Conservation (phyloP, 2,329 filamentous ascomycete species). For the Cladophialophora psammophila region DNA sequence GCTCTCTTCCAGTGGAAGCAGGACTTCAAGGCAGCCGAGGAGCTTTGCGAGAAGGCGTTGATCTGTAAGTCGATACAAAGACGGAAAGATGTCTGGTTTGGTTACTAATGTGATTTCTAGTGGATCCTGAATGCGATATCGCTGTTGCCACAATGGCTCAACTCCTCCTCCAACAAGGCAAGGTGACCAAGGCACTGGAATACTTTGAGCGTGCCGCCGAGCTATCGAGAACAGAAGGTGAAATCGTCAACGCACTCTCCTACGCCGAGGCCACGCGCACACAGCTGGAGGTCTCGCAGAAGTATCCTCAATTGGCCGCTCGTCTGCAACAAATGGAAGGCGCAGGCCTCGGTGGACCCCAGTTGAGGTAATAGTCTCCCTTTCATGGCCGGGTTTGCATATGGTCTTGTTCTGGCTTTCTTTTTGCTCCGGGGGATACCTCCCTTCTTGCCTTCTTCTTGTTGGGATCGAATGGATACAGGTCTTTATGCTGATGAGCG, state of each 20-base stretch:
- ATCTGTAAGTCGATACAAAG: slow-evolving; percentile 75
- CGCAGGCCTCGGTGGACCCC: slow-evolving; percentile 39
- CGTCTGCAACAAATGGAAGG: slow-evolving; percentile 69
- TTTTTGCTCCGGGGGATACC: slow-evolving; percentile 10
- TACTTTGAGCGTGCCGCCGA: slow-evolving; percentile 98
- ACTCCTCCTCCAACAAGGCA: slow-evolving; percentile 94
- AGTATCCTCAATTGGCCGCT: slow-evolving; percentile 79
- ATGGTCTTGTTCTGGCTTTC: slow-evolving; percentile 17
- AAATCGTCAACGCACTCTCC: slow-evolving; percentile 94
- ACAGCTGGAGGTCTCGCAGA: slow-evolving; percentile 89
- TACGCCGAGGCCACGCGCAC: slow-evolving; percentile 97
- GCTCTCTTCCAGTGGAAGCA: slow-evolving; percentile 98
- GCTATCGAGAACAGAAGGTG: slow-evolving; percentile 89
- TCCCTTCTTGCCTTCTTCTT: slow-evolving; percentile 32
- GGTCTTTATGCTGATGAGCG: slow-evolving; percentile 29
- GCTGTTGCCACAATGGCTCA: slow-evolving; percentile 99
- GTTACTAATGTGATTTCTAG: slow-evolving; percentile 57
- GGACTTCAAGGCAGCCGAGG: slow-evolving; percentile 92
- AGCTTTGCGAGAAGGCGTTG: slow-evolving; percentile 94
- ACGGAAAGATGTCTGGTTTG: slow-evolving; percentile 45
- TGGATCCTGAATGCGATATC: slow-evolving; percentile 98
- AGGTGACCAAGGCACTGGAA: slow-evolving; percentile 90
- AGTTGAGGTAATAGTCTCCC: slow-evolving; percentile 24
- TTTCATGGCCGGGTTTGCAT: neutral
- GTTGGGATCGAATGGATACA: slow-evolving; percentile 19